Evolutionary conservation across 371 early-diverging fungal genomes (phyloP), one percentile per base, ranked within the genome.

Genomic region (Mucor circinelloides): DNA sequence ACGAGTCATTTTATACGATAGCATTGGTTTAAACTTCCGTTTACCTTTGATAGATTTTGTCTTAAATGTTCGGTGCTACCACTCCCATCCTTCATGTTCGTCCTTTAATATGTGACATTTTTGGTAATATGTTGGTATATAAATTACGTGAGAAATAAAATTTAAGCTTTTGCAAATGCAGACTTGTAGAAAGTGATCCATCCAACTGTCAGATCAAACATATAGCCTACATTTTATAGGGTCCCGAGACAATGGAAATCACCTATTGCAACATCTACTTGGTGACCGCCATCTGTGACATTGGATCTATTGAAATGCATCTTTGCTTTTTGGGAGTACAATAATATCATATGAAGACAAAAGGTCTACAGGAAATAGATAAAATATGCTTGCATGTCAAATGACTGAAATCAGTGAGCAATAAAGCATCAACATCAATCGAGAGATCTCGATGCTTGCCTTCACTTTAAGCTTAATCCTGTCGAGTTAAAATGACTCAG

Each of bases 401-500:
- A 46, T 46, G 46, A 46, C 21, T 10, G 3, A 21, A 46, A 46
- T 19, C 46, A 21, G n/a, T 21, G 46, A 28, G 17, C 13, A 28
- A 54, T 54, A 28, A 3, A 3, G 7, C 50, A 50, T 50, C 50
- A 23, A 10, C 23, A 54, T 21, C 28, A 54, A 54, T 54, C 54
- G 28, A 27, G 54, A 28, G 28, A 46, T 46, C 46, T 54, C 54
- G 54, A 54, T 54, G 28, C 40, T 28, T 57, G 21, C 30, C 31
- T 34, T 10, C 30, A 32, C 32, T 13, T 21, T 17, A n/a, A 32
- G 32, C 32, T 30, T 17, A 32, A 57, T 30, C 19, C 30, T 57
- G 15, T 19, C 32, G 34, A 19, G 28, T 21, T n/a, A 57, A 36
- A 50, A 54, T 67, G 67, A 67, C 60, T 67, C 67, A 67, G 67